Conservation (phyloP, 768 basidiomycete species). For the Tulasnella sp. region DNA sequence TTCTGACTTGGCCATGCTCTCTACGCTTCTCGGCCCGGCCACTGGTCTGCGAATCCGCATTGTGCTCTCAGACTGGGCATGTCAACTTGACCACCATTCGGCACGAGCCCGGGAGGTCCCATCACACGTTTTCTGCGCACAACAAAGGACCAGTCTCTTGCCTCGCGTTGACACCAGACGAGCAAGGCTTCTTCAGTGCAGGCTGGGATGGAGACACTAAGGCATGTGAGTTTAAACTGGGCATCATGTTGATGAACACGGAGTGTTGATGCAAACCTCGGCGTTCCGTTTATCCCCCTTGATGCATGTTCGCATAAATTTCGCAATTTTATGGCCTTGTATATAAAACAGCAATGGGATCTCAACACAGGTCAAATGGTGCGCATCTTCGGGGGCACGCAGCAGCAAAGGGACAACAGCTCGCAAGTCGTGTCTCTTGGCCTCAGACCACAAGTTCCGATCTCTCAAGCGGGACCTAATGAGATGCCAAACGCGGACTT, state of each 20-base stretch:
- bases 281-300: too few relatives aligned
- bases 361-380: slow-evolving; percentile 77
- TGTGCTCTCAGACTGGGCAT: slow-evolving; percentile 81
- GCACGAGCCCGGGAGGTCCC: slow-evolving; percentile 76
- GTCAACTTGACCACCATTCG: slow-evolving; percentile 90
- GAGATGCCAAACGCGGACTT: neutral
- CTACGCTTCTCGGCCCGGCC: too few relatives aligned
- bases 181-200: slow-evolving; percentile 80
- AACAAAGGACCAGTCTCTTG: slow-evolving; percentile 66
- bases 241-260: too few relatives aligned
- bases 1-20: too few relatives aligned
- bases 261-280: neutral
- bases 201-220: slow-evolving; percentile 89
- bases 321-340: neutral
- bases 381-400: slow-evolving; percentile 53
- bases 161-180: slow-evolving; percentile 68
- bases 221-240: slow-evolving; percentile 37
- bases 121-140: slow-evolving; percentile 66
- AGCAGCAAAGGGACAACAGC: neutral
- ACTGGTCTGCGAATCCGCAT: neutral
- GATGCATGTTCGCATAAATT: neutral
- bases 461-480: neutral
- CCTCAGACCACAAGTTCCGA: neutral
- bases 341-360: slow-evolving; percentile 85
- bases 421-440: slow-evolving; percentile 2